Base-by-base conservation (phyloP, 169 alveolate genomes). In the Eimeria maxima region DNA sequence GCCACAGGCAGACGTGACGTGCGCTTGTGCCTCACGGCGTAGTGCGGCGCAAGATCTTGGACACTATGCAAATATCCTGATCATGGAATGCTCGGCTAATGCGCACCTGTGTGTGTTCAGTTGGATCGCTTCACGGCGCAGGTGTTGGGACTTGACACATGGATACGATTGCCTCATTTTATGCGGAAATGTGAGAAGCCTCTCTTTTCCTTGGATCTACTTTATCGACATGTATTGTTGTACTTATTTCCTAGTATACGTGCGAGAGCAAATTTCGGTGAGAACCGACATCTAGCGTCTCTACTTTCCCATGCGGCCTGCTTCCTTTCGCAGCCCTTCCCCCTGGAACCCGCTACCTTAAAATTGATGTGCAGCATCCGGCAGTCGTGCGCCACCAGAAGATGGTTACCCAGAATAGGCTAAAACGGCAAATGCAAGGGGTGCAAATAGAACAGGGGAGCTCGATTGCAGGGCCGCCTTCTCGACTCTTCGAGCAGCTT, bases 311-410 rank as follows among this genome's bases (percentile, higher is more conserved):
- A 57, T 83, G 5, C 91, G 76, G 20, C 27, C 76, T 50, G 57
- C n/a, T 14, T 78, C 27, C 45, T 50, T 63, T 2, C 38, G 91
- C 95, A 90, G 95, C 90, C 14, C 80, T 90, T 47, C 95, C 95
- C 6, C 67, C 95, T 24, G 88, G 90, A 42, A 74, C 95, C 38
- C 95, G 95, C 44, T 90, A 53, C 90, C 90, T 90, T 24, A 76
- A 78, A 55, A 47, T 90, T 5, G 44, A 76, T 27, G 90, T 90
- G 33, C 90, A 57, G n/a, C 95, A 90, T 50, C 95, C 95, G 5
- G 95, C 95, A 33, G 95, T 90, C 47, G 67, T 90, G 38, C 95
- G 95, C 88, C 95, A 90, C 47, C 95, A 90, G 95, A 74, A 57
- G 80, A 29, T 53, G 47, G 47, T 20, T 44, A 87, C 47, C 20